phyloP scores from a whole-genome alignment of 768 basidiomycete species.

The Suillus subluteus region DNA sequence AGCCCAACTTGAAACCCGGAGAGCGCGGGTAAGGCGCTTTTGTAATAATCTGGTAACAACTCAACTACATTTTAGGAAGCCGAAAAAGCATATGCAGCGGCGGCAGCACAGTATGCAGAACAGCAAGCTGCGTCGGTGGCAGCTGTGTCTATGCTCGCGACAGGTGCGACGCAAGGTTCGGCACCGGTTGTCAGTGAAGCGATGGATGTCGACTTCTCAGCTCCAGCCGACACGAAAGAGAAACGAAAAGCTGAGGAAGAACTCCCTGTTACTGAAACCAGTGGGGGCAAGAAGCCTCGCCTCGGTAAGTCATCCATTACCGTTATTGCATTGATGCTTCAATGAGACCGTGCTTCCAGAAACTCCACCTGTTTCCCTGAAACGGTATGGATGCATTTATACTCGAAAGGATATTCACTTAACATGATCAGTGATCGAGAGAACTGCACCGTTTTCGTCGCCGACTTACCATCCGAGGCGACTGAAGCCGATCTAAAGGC shows the following conservation, averaged over 20 bases:
- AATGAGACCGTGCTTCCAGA: slow-evolving; percentile 34
- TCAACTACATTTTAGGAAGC: slow-evolving; percentile 50
- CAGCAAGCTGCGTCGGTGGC: slow-evolving; percentile 40
- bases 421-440: slow-evolving; percentile 79
- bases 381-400: slow-evolving; percentile 48
- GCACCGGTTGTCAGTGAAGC: slow-evolving; percentile 22
- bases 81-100: slow-evolving; percentile 57
- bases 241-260: slow-evolving; percentile 71
- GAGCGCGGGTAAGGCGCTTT: slow-evolving; percentile 58
- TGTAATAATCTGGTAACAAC: neutral
- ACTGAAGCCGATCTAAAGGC: slow-evolving; percentile 67
- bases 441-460: slow-evolving; percentile 89
- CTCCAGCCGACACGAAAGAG: slow-evolving; percentile 42
- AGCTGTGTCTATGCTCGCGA: slow-evolving; percentile 29
- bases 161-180: slow-evolving; percentile 4
- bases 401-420: neutral
- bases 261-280: slow-evolving; percentile 32
- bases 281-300: slow-evolving; percentile 64
- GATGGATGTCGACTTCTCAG: slow-evolving; percentile 47
- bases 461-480: slow-evolving; percentile 59
- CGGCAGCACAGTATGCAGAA: slow-evolving; percentile 50
- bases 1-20: slow-evolving; percentile 59
- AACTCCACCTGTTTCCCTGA: slow-evolving; percentile 50
- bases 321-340: neutral
- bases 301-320: slow-evolving; percentile 48